Conservation (phyloP, 441 rosid species). For the Pelargonium australe region DNA sequence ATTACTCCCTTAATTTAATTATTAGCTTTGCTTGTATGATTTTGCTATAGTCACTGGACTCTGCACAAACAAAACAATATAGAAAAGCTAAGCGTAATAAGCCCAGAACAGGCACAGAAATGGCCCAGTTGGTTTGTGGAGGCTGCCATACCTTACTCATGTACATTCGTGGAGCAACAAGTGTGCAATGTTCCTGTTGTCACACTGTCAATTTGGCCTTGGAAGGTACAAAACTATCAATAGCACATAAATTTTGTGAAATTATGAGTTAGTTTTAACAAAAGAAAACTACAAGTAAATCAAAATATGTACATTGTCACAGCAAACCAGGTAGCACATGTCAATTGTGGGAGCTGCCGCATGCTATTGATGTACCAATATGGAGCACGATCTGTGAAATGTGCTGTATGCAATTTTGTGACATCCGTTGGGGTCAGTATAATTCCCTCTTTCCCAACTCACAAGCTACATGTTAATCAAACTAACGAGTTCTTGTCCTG, state of each 20-base stretch:
- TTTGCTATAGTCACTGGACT: not conserved
- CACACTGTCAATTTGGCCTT: slow-evolving; percentile 88
- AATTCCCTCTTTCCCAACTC: slow-evolving; percentile 8
- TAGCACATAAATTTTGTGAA: not conserved
- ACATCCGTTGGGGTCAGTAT: slow-evolving; percentile 79
- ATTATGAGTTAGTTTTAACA: not conserved
- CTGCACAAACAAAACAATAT: not conserved
- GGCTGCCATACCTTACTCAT: slow-evolving; percentile 93
- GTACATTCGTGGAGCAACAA: slow-evolving; percentile 97
- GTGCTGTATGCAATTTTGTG: slow-evolving; percentile 88
- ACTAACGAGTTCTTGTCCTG: not conserved
- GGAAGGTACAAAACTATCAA: slow-evolving; percentile 47
- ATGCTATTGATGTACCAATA: slow-evolving; percentile 94
- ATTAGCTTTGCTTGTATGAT: not conserved
- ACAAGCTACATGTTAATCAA: not conserved
- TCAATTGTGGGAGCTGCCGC: slow-evolving; percentile 89
- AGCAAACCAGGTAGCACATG: slow-evolving; percentile 97
- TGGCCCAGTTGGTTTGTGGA: slow-evolving; percentile 96
- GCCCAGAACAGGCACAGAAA: slow-evolving; percentile 72
- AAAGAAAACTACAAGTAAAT: not conserved
- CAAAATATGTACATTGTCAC: slow-evolving; percentile 22
- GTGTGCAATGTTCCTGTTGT: slow-evolving; percentile 96
- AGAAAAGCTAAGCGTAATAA: not conserved
- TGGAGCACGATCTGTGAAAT: slow-evolving; percentile 90
- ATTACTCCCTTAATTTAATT: not conserved